Percentiles rank a stretch among this genome's conserved stretches.
phyloP scores from a whole-genome alignment of 1,284 basidiomycete species.

The Pascua sp. region DNA sequence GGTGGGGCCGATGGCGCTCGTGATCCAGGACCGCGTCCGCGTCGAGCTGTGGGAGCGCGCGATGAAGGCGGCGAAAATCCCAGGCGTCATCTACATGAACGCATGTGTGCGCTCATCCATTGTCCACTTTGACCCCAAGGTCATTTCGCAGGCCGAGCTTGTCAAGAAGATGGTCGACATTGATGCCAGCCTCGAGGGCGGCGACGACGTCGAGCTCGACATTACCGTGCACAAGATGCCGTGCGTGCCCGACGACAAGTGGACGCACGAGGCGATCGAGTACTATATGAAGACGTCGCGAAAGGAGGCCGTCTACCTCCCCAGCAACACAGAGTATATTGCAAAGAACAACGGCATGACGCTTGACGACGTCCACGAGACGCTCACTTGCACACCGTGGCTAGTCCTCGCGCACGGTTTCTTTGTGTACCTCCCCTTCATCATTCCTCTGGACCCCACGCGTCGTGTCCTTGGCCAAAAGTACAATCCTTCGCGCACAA shows the following conservation, averaged over 20 bases:
- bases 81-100: constrained; percentile 53
- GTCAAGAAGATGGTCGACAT: constrained; percentile 47
- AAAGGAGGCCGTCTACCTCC: constrained; percentile 59
- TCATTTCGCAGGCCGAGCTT: constrained; percentile 51
- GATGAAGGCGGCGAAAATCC: constrained; percentile 41
- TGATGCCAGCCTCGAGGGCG: constrained; percentile 2
- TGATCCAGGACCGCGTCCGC: constrained; percentile 56
- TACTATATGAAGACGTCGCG: constrained; percentile 53
- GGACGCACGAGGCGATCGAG: constrained; percentile 58
- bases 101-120: constrained; percentile 61
- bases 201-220: constrained; percentile 51
- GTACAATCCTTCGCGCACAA: constrained; percentile 49
- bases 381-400: constrained; percentile 20
- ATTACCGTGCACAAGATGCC: constrained; percentile 61
- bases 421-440: constrained; percentile 25
- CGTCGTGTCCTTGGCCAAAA: constrained; percentile 44
- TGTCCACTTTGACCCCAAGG: constrained; percentile 56
- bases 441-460: constrained; percentile 30
- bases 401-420: constrained; percentile 23
- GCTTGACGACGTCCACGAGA: constrained; percentile 13
- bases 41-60: constrained; percentile 59
- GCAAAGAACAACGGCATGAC: constrained; percentile 56
- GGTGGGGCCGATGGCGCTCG: constrained; percentile 56
- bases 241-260: constrained; percentile 61
- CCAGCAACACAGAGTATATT: constrained; percentile 64